These are phyloP conservation scores for Lachnellula subtilissima DNA, from an alignment of 2,329 filamentous ascomycete genomes.

Conservation along the genomic window DNA sequence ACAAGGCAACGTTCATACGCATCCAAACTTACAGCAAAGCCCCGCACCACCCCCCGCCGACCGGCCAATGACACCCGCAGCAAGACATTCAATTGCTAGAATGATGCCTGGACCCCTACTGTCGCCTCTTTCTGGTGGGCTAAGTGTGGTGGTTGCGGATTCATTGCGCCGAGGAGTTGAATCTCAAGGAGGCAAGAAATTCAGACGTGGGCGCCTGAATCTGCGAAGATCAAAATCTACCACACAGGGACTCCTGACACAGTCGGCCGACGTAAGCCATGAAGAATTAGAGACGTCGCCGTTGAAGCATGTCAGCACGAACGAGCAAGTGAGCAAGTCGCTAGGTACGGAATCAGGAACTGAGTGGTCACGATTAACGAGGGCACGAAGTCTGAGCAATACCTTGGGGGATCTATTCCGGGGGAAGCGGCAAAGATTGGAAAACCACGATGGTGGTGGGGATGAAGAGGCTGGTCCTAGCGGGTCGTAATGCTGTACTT, in stretches of 20 bases:
- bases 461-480: conserved; percentile 29
- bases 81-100: conserved; percentile 43
- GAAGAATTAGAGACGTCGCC: conserved; percentile 18
- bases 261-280: conserved; percentile 12
- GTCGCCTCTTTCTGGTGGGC: conserved; percentile 53
- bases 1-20: conserved; percentile 25
- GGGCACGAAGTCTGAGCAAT: conserved; percentile 29
- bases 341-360: conserved; percentile 11
- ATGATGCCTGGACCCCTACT: conserved; percentile 56
- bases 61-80: conserved; percentile 33
- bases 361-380: conserved; percentile 18
- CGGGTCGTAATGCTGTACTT: conserved; percentile 18
- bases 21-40: conserved; percentile 27
- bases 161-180: conserved; percentile 54
- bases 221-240: conserved; percentile 27
- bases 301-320: conserved; percentile 7
- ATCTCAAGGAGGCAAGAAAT: conserved; percentile 31
- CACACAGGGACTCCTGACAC: conserved; percentile 20
- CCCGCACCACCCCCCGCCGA: conserved; percentile 35
- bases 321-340: conserved; percentile 17
- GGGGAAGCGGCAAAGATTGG: conserved; percentile 17
- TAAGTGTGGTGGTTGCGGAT: conserved; percentile 61
- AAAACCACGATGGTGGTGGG: conserved; percentile 9
- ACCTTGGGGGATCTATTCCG: conserved; percentile 27
- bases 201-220: conserved; percentile 27